Conservation (phyloP, 306 rosid species). For the Fragaria nilgerrensis region DNA sequence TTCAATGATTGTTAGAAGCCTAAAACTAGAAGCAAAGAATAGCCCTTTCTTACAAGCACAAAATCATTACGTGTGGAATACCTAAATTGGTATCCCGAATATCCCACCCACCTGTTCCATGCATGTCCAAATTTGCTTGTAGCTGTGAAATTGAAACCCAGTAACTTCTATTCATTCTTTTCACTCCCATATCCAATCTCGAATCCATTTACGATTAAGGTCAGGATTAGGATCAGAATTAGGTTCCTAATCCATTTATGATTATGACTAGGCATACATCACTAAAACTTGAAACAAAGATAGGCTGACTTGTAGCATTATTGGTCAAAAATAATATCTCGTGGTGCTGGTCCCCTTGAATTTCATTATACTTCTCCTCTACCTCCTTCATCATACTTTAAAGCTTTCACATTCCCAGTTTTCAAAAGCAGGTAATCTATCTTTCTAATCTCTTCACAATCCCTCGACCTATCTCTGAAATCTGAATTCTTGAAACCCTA, state of each 20-base stretch:
- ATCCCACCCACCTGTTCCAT: background rate
- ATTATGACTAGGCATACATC: background rate
- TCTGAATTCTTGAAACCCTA: background rate
- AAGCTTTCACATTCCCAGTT: slow-evolving; percentile 1
- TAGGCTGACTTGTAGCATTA: background rate
- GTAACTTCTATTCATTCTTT: background rate
- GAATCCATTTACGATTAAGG: background rate
- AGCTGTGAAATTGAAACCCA: background rate
- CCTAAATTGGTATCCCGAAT: slow-evolving; percentile 14
- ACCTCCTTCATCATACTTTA: background rate
- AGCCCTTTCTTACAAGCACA: slow-evolving; percentile 4
- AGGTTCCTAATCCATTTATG: too few relatives aligned
- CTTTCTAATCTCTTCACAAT: background rate
- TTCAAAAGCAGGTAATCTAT: background rate
- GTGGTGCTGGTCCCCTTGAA: background rate
- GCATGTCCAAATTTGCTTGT: background rate
- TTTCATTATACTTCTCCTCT: background rate
- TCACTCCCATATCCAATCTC: background rate
- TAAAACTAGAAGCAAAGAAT: background rate
- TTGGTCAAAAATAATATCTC: background rate
- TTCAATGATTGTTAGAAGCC: background rate
- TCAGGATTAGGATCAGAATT: background rate
- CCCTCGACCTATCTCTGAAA: background rate
- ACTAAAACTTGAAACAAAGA: background rate
- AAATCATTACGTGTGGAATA: background rate